Evolutionary conservation across 306 rosid species (phyloP).

Genomic region (Arachis stenosperma): DNA sequence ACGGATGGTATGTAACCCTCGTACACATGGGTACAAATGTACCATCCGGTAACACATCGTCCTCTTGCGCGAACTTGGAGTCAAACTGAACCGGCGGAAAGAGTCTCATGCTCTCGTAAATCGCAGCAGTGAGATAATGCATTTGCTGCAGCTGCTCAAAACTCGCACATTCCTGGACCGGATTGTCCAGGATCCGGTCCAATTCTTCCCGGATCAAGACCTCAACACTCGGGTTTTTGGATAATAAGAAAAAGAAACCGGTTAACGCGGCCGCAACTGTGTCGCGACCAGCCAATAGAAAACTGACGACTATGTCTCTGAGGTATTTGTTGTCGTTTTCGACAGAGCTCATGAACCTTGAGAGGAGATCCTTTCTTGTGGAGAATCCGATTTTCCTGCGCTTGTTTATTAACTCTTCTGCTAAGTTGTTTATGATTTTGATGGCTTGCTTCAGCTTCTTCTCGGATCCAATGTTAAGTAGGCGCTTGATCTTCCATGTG

Average conservation of each 20-base stretch:
- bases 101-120: conserved; percentile 79
- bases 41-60: conserved; percentile 86
- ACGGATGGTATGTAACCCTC: conserved; percentile 82
- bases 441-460: conserved; percentile 61
- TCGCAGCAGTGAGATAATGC: conserved; percentile 74
- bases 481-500: conserved; percentile 65
- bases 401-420: conserved; percentile 46
- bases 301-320: conserved; percentile 78
- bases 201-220: conserved; percentile 53
- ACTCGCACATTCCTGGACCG: conserved; percentile 32
- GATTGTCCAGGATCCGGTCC: conserved; percentile 53
- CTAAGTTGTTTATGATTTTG: conserved; percentile 45
- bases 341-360: conserved; percentile 70
- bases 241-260: conserved; percentile 59
- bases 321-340: conserved; percentile 58
- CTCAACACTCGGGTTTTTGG: conserved; percentile 54
- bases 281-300: conserved; percentile 85
- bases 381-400: conserved; percentile 46
- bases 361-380: conserved; percentile 60
- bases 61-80: conserved; percentile 70
- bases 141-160: conserved; percentile 53
- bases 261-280: conserved; percentile 74
- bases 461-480: conserved; percentile 66
- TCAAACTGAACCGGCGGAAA: conserved; percentile 90
- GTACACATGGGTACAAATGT: conserved; percentile 68